These are phyloP conservation scores for Fusarium sp. DNA, from an alignment of 2,329 filamentous ascomycete species.

Conservation along the genomic window DNA sequence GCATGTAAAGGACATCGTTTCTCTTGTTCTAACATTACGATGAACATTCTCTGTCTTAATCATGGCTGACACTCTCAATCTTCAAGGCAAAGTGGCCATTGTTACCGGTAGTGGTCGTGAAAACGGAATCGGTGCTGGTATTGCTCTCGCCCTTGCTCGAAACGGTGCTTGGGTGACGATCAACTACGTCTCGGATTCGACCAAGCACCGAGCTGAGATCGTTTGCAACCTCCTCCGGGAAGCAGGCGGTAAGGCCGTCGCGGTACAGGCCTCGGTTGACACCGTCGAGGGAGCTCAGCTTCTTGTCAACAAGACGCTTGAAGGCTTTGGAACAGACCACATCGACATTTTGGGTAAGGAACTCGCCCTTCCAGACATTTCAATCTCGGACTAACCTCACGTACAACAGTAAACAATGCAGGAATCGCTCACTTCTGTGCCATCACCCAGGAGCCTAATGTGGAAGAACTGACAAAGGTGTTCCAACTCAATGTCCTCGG, in stretches of 20 bases:
- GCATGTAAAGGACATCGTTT: not conserved
- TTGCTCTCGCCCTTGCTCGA: conserved; percentile 54
- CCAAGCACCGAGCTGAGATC: conserved; percentile 46
- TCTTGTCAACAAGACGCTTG: conserved; percentile 52
- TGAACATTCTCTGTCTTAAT: not conserved
- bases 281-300: conserved; percentile 49
- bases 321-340: conserved; percentile 50
- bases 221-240: conserved; percentile 47
- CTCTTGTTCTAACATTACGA: rapidly evolving
- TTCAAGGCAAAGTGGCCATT: conserved; percentile 57
- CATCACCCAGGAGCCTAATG: conserved; percentile 37
- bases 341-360: conserved; percentile 57
- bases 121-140: conserved; percentile 58
- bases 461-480: conserved; percentile 43
- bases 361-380: rapidly evolving
- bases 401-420: conserved; percentile 54
- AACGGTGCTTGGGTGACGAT: conserved; percentile 57
- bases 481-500: conserved; percentile 53
- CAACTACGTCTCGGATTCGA: conserved; percentile 55
- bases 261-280: conserved; percentile 51
- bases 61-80: conserved; percentile 52
- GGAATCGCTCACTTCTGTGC: conserved; percentile 38
- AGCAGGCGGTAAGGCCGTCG: conserved; percentile 49
- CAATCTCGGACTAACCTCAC: rapidly evolving
- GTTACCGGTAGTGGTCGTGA: conserved; percentile 59